Evolutionary conservation across 306 rosid species (phyloP), one percentile per base, ranked within the genome.

Genomic region (Prunus kanzakura): DNA sequence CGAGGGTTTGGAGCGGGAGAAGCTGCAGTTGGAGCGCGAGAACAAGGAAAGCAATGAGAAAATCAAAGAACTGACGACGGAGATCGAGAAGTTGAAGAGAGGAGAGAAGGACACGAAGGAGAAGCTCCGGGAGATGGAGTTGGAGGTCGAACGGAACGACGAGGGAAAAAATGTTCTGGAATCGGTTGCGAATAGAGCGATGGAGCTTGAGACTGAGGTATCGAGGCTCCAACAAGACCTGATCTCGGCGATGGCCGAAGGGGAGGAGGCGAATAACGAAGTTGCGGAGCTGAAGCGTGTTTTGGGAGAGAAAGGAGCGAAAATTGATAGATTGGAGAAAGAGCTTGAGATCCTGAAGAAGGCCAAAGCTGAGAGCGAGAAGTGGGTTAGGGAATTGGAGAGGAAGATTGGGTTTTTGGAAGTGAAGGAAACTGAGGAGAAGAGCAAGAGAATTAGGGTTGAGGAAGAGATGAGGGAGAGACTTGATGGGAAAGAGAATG

Each of bases 381-480:
- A 32, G 84, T 89, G 81, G 64, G 69, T 82, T 64, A 90, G 85
- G 87, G 99, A 95, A 67, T 87, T 92, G 85, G 99, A 95, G 92
- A 95, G 85, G 88, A 92, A 81, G 75, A 62, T 88, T 69, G 93
- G 89, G 54, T 84, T 79, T 73, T 70, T 95, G 72, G 99, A 96
- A 84, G 86, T 74, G 72, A 96, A 84, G 84, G 99, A 92, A 55
- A 67, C 84, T n/a, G 99, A 96, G 86, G 99, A 91, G 67, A 88
- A 82, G 89, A 89, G 88, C 79, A 96, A 89, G 88, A 88, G 81
- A 79, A 82, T 93, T 51, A 82, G 97, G 80, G 80, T 83, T 58
- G 98, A 92, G 86, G 99, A 96, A 84, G 93, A 88, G 46, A 69
- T 86, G 88, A 89, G 91, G 72, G 99, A 89, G 27, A 81, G 64